Evolutionary conservation across 164 flowering plant species (phyloP).

Genomic region (Taxillus chinensis): DNA sequence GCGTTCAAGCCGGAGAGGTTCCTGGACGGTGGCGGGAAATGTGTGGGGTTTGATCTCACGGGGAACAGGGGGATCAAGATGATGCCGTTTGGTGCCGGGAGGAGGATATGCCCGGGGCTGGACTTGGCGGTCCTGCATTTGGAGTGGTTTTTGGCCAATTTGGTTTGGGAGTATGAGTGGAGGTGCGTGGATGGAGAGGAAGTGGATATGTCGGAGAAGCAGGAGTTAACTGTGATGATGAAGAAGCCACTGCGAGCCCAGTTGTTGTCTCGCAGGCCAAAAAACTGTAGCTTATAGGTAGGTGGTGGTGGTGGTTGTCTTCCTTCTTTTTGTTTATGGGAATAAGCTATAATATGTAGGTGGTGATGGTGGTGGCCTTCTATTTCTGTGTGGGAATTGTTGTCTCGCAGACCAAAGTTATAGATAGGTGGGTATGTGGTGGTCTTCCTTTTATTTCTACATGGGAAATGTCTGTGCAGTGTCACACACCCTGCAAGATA

Average conservation of each 20-base stretch:
- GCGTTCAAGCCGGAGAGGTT: constrained; percentile 2
- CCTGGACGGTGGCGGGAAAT: not conserved
- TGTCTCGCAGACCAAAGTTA: too few species aligned
- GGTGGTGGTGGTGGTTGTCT: too few species aligned
- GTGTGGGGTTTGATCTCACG: not conserved
- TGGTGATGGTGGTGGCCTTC: too few species aligned
- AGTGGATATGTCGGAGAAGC: not conserved
- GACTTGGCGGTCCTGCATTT: not conserved
- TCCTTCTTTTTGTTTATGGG: too few species aligned
- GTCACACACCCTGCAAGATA: too few species aligned
- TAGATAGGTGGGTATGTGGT: too few species aligned
- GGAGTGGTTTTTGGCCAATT: not conserved
- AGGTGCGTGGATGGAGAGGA: not conserved
- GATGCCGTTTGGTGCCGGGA: constrained; percentile 1
- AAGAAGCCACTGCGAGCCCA: not conserved
- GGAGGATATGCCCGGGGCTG: not conserved
- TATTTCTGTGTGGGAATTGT: too few species aligned
- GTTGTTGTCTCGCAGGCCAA: not conserved
- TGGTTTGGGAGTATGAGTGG: not conserved
- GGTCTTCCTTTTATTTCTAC: too few species aligned
- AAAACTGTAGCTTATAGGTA: too few species aligned
- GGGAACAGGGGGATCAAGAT: not conserved
- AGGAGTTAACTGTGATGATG: not conserved
- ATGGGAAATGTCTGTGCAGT: too few species aligned
- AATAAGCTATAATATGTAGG: too few species aligned